These are phyloP conservation scores for Vitis hybrid DNA, from an alignment of 177 flowering plant species.

Conservation along the genomic window DNA sequence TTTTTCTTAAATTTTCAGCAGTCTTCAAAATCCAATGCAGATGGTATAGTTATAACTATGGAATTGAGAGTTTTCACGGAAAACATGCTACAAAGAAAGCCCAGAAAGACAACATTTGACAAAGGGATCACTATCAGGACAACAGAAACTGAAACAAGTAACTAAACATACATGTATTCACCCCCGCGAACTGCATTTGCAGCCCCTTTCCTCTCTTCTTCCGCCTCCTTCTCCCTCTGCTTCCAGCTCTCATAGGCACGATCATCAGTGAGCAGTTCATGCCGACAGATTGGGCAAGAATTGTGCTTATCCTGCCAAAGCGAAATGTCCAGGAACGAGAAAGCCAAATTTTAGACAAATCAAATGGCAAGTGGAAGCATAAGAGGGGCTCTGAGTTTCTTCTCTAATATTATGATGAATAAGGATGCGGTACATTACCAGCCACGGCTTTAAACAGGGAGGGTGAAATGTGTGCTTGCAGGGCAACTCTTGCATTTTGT, in stretches of 20 bases:
- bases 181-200: conserved; percentile 97
- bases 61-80: neutral
- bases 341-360: neutral
- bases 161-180: conserved; percentile 89
- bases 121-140: neutral
- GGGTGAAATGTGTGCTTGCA: conserved; percentile 97
- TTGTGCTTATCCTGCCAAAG: conserved; percentile 82
- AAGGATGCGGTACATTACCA: conserved; percentile 47
- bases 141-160: neutral
- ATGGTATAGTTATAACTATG: neutral
- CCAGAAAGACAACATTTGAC: neutral
- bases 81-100: conserved; percentile 1
- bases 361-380: no score
- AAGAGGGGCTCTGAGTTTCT: neutral
- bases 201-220: conserved; percentile 91
- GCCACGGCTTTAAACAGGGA: conserved; percentile 93
- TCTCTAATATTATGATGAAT: neutral
- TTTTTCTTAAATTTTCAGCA: no score
- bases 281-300: conserved; percentile 90
- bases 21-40: no score
- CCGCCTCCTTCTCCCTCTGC: conserved; percentile 88
- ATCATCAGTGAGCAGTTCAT: conserved; percentile 91
- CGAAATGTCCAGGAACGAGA: neutral
- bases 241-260: conserved; percentile 88
- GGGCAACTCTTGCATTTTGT: conserved; percentile 93